These are phyloP conservation scores for Gentiana straminea DNA, from an alignment of 257 asterid species.

Conservation along the genomic window DNA sequence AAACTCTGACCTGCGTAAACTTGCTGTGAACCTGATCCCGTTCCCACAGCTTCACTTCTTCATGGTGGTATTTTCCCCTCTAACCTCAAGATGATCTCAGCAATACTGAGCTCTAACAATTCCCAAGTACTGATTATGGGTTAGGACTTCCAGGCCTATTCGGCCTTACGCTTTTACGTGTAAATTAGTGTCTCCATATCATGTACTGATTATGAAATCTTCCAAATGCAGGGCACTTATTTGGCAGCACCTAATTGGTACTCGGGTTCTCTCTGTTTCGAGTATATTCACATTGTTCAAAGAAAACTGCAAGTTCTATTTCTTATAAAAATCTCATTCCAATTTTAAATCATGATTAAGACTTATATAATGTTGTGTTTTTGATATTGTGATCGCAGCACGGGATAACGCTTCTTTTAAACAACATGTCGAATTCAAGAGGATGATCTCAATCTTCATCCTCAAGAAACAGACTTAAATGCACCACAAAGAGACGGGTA, in stretches of 20 bases:
- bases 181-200: neutral
- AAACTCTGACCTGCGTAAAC: no score
- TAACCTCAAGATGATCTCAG: no score
- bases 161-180: no score
- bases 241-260: constrained; percentile 78
- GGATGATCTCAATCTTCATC: neutral
- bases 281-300: constrained; percentile 67
- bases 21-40: no score
- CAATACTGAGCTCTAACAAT: no score
- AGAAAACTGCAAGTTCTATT: constrained; percentile 29
- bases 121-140: constrained; percentile 35
- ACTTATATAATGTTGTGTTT: neutral
- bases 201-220: no score
- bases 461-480: neutral
- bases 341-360: neutral
- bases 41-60: no score
- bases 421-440: constrained; percentile 71
- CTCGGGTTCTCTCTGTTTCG: constrained; percentile 47
- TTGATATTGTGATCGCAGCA: constrained; percentile 18
- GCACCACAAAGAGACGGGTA: constrained; percentile 47
- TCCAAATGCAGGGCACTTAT: constrained; percentile 40
- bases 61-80: no score
- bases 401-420: constrained; percentile 42
- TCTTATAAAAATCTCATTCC: neutral
- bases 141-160: constrained; percentile 9